These are phyloP conservation scores for Atkinsonella texensis DNA, from an alignment of 2,329 filamentous ascomycete genomes.

Conservation along the genomic window DNA sequence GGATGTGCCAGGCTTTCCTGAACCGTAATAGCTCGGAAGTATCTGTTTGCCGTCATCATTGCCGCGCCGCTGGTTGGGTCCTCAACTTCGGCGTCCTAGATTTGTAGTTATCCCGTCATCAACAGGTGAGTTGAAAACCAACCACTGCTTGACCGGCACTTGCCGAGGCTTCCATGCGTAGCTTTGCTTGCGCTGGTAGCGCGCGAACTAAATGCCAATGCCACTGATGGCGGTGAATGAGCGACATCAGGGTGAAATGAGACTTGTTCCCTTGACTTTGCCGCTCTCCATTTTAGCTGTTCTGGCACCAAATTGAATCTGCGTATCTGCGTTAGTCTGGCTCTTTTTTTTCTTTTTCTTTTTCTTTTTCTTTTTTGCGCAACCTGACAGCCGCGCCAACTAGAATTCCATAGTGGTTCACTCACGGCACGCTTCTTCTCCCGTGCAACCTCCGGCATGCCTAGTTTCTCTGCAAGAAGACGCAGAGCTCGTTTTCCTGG, in stretches of 20 bases:
- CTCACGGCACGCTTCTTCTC: conserved; percentile 59
- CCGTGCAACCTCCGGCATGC: conserved; percentile 57
- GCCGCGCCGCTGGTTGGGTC: conserved; percentile 23
- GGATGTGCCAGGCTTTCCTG: background rate
- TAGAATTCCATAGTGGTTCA: background rate
- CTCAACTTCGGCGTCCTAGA: background rate
- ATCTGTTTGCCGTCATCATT: conserved; percentile 60
- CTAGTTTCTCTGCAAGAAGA: conserved; percentile 61
- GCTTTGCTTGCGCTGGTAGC: background rate
- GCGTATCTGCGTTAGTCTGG: background rate
- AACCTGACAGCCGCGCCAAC: background rate
- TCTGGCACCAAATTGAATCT: conserved; percentile 74
- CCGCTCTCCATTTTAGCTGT: conserved; percentile 73
- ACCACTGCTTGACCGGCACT: background rate
- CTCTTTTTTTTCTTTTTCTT: background rate
- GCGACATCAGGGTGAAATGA: conserved; percentile 31
- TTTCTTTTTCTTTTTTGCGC: background rate
- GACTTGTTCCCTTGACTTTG: conserved; percentile 55
- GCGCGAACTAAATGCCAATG: background rate
- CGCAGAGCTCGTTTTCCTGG: conserved; percentile 72
- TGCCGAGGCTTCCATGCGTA: conserved; percentile 1
- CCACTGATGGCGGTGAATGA: background rate
- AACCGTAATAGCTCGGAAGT: conserved; percentile 53
- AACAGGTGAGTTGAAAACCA: background rate
- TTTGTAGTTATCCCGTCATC: background rate